phyloP scores from a whole-genome alignment of 1,139 yeast genomes.

The Kurtzmaniella quercitrusa region DNA sequence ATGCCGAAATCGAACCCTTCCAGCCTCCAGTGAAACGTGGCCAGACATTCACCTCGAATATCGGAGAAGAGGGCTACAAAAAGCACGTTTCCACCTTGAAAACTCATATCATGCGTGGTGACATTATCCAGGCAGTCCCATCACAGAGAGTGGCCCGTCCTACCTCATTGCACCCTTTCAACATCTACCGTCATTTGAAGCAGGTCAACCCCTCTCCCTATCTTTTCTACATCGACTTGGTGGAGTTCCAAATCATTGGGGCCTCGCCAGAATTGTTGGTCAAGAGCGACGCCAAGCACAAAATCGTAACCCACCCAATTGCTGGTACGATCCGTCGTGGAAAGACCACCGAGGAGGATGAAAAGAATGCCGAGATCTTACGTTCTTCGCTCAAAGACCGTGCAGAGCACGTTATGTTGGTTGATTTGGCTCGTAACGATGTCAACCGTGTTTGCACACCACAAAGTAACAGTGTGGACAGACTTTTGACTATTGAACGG shows the following conservation, averaged over 20 bases:
- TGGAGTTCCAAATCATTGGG: constrained; percentile 92
- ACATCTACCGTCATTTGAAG: constrained; percentile 88
- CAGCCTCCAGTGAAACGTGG: constrained; percentile 67
- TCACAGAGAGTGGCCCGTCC: constrained; percentile 96
- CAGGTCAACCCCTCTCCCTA: constrained; percentile 97
- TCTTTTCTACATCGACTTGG: constrained; percentile 84
- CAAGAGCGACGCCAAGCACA: constrained; percentile 65
- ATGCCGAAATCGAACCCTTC: constrained; percentile 37
- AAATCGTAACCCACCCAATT: constrained; percentile 90
- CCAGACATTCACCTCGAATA: constrained; percentile 75
- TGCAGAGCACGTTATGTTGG: constrained; percentile 98
- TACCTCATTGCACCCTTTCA: constrained; percentile 92
- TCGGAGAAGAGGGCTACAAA: constrained; percentile 93
- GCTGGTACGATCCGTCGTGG: constrained; percentile 96
- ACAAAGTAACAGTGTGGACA: constrained; percentile 74
- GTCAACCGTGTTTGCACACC: constrained; percentile 94
- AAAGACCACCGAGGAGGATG: constrained; percentile 86
- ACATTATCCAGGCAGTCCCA: constrained; percentile 95
- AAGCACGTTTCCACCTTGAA: constrained; percentile 69
- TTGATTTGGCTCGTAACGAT: constrained; percentile 93
- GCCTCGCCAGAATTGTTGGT: constrained; percentile 95
- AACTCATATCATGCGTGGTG: constrained; percentile 82
- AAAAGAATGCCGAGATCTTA: constrained; percentile 68
- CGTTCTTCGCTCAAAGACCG: constrained; percentile 83
- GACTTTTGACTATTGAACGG: constrained; percentile 83